Percentiles rank a stretch among this genome's conserved stretches.
phyloP scores from a whole-genome alignment of 352 stramenopile genomes.

The Phytophthora europaea region DNA sequence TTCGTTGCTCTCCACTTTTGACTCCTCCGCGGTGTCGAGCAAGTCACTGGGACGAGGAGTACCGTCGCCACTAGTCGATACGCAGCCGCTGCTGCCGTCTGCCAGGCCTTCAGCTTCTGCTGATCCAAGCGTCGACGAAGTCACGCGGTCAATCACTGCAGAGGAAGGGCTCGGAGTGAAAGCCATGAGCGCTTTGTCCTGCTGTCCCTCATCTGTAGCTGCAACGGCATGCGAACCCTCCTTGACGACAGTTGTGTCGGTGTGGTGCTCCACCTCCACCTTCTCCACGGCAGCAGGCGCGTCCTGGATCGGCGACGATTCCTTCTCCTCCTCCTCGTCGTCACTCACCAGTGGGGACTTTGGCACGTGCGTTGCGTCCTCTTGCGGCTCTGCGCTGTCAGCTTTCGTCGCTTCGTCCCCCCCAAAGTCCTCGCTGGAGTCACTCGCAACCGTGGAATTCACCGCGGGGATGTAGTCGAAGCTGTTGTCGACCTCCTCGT shows the following conservation, averaged over 20 bases:
- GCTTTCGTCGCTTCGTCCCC: neutral
- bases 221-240: neutral
- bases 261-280: slow-evolving; percentile 10
- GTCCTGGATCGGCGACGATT: neutral
- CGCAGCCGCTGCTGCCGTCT: neutral
- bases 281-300: neutral
- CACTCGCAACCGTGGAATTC: neutral
- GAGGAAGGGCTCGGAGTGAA: neutral
- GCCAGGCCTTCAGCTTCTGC: neutral
- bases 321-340: neutral
- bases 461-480: slow-evolving; percentile 12
- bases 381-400: neutral
- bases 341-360: neutral
- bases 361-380: neutral
- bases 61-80: neutral
- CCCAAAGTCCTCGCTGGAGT: neutral
- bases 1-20: neutral
- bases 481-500: slow-evolving; percentile 23
- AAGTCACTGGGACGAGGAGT: neutral
- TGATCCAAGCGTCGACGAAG: neutral
- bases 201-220: neutral
- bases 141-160: slow-evolving; percentile 4
- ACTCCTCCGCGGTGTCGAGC: neutral
- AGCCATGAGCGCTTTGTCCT: neutral
- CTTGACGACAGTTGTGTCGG: slow-evolving; percentile 21